phyloP scores from a whole-genome alignment of 2,329 filamentous ascomycete species.

The Fusarium nisikadoi region DNA sequence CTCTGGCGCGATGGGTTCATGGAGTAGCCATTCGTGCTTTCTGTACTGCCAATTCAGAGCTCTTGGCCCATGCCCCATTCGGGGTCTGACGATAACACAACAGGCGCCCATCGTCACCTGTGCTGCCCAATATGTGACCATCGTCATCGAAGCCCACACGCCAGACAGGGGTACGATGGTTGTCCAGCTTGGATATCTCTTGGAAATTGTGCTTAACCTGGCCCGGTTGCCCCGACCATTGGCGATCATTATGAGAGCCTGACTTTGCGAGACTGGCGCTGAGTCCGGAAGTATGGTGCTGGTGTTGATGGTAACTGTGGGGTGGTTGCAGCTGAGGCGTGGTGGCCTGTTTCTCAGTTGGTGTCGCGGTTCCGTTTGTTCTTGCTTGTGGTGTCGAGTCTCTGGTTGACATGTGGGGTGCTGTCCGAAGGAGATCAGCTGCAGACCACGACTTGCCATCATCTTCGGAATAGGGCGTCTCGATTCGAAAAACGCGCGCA shows the following conservation, averaged over 20 bases:
- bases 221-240: slow-evolving; percentile 68
- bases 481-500: slow-evolving; percentile 86
- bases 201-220: slow-evolving; percentile 72
- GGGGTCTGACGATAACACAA: slow-evolving; percentile 70
- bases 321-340: slow-evolving; percentile 42
- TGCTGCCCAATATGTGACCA: slow-evolving; percentile 78
- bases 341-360: slow-evolving; percentile 32
- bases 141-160: slow-evolving; percentile 75
- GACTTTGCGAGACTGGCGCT: slow-evolving; percentile 65
- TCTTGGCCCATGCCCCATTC: slow-evolving; percentile 68
- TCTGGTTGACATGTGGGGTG: slow-evolving; percentile 37
- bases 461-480: slow-evolving; percentile 63
- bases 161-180: slow-evolving; percentile 78
- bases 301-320: slow-evolving; percentile 47
- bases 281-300: slow-evolving; percentile 58
- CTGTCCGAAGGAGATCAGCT: slow-evolving; percentile 55
- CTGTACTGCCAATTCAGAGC: slow-evolving; percentile 68
- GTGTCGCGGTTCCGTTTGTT: slow-evolving; percentile 43
- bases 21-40: slow-evolving; percentile 64
- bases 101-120: slow-evolving; percentile 78
- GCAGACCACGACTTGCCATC: slow-evolving; percentile 63
- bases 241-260: slow-evolving; percentile 57
- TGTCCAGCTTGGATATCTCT: slow-evolving; percentile 74
- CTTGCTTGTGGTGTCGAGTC: slow-evolving; percentile 47
- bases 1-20: slow-evolving; percentile 30